These are phyloP conservation scores for Cochlearia excelsa DNA, from an alignment of 345 rosid species.

Conservation along the genomic window DNA sequence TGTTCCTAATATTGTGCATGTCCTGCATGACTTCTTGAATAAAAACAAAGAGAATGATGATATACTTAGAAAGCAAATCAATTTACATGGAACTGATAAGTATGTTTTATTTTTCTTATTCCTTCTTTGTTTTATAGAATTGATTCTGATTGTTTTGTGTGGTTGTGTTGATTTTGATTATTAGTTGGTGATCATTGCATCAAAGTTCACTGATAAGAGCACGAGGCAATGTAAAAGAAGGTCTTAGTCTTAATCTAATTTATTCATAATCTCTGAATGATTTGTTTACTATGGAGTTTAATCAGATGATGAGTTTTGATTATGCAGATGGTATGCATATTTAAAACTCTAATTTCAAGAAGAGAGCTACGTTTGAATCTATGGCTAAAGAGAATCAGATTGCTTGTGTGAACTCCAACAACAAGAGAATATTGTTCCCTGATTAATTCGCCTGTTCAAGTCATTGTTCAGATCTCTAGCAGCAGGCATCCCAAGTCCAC, in stretches of 20 bases:
- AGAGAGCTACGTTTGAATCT: conserved; percentile 42
- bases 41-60: conserved; percentile 99
- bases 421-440: too few species aligned
- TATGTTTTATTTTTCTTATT: conserved; percentile 31
- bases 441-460: too few species aligned
- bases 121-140: conserved; percentile 2
- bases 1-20: too few species aligned
- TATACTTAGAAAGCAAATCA: conserved; percentile 77
- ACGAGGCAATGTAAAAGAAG: conserved; percentile 98
- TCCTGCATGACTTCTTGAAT: too few species aligned
- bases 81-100: conserved; percentile 85
- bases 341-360: conserved; percentile 91
- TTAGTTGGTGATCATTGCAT: conserved; percentile 93
- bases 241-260: conserved; percentile 34
- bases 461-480: too few species aligned
- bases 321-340: conserved; percentile 89
- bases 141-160: conserved; percentile 6
- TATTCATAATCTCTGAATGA: background rate
- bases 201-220: conserved; percentile 85
- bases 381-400: too few species aligned
- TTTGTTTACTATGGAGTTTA: background rate
- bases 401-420: too few species aligned
- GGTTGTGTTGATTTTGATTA: conserved; percentile 26
- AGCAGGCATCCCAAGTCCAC: too few species aligned
- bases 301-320: conserved; percentile 18